Evolutionary conservation across 257 asterid genomes (phyloP), one percentile per base, ranked within the genome.

Genomic region (Capsicum baccatum): DNA sequence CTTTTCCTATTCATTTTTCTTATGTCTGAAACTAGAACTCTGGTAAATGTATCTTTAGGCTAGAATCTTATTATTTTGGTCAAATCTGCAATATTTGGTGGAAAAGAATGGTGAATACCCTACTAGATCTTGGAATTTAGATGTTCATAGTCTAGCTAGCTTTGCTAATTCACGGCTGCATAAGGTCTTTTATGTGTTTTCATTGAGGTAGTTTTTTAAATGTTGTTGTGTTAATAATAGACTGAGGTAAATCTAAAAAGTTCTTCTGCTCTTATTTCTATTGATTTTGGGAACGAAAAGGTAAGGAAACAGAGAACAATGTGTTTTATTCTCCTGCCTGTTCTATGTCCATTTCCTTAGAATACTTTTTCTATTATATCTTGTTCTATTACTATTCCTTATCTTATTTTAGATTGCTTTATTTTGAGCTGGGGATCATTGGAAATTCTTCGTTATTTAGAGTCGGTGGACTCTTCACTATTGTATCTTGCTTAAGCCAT

Each of bases 61-160:
- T 74, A 74, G 21, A 50, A 50, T 74, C 44, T 74, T 48, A 44
- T 74, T 74, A 21, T 50, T 74, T 54, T 74, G 81, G 21, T 74
- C 42, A 50, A 50, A n/a, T 74, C n/a, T 74, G 81, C 62, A 21
- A n/a, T 74, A 12, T 50, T 47, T 50, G 14, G 58, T 37, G 6
- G 9, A 74, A 21, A 74, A 74, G 13, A 6, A 74, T 19, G 81
- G 62, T 74, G 62, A 44, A 50, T 50, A 13, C 44, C 3, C 62
- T 44, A 50, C 62, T 50, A 21, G 81, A 50, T 74, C 62, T 14
- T 21, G 81, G 44, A 50, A 74, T 74, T 50, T 11, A 12, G 62
- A 60, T 50, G 62, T 19, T 74, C 62, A 50, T 74, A 52, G 44
- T 52, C 62, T 50, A 74, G 62, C 60, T 50, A 50, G 19, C 21